Base-by-base conservation (phyloP, 306 rosid genomes). In the Acacia confusa region DNA sequence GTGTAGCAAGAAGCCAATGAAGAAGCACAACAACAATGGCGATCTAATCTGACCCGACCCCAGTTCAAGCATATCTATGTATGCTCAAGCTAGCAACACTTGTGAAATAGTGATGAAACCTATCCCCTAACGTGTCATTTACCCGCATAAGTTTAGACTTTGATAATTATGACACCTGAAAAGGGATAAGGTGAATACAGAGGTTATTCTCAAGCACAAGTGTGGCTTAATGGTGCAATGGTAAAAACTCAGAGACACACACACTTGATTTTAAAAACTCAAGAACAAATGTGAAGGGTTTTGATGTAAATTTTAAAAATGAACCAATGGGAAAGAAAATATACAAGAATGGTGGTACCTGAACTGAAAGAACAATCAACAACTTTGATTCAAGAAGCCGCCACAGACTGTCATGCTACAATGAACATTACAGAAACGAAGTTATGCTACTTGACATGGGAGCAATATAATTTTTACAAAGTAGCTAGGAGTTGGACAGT, bases 21-120 rank as follows among this genome's bases (percentile, higher is more conserved):
- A 85, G 79, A 89, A 36, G 70, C 83, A 86, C 3, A 90, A 79
- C 84, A 82, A 77, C 60, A 84, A 79, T 78, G 63, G 60, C 20
- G 84, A 81, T 69, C 84, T 87, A 75, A 30, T 80, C 38, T 78
- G 27, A 86, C 27, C 70, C 27, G 76, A 69, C 52, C 67, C 87
- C 82, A 32, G 79, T 72, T 82, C 81, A 85, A 83, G 91, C 97
- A 90, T 91, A 52, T 80, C 88, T 86, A 83, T 52, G 67, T 85
- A 82, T 69, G 70, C 83, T 58, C 47, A 78, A 57, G 48, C 38
- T 45, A 78, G 74, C 81, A 80, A 72, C 60, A 55, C 16, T 80
- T 72, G 79, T 52, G 78, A 65, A 67, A 4, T 58, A 57, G 47
- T 20, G 8, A 84, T 79, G 41, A 87, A 60, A 22, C 9, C 61